phyloP scores from a whole-genome alignment of 441 rosid species.

The Daphne laureola region DNA sequence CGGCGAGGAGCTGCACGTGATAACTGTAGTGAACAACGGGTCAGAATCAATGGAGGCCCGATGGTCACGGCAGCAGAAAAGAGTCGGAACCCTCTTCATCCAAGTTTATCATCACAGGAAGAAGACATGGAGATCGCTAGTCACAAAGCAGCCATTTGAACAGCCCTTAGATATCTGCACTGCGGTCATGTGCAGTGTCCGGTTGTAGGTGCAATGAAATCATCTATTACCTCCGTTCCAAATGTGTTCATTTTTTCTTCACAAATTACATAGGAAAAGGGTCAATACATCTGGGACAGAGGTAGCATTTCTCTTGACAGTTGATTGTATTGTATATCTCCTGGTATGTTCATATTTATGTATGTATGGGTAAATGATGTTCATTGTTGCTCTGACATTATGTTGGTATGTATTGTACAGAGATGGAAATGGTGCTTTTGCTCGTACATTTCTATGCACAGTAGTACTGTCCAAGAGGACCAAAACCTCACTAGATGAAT shows the following conservation, averaged over 20 bases:
- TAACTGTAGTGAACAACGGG: conserved; percentile 37
- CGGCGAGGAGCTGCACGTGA: conserved; percentile 59
- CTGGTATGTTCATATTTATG: no score
- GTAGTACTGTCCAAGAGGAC: no score
- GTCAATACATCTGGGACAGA: no score
- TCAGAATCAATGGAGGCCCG: conserved; percentile 37
- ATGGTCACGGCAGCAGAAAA: conserved; percentile 39
- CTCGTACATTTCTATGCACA: no score
- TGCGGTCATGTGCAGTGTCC: conserved; percentile 64
- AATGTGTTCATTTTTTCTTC: no score
- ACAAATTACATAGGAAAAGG: no score
- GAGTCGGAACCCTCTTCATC: conserved; percentile 42
- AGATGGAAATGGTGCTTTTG: conserved; percentile 5
- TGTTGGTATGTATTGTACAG: conserved; percentile 18
- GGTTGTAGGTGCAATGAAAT: conserved; percentile 24
- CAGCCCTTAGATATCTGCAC: conserved; percentile 49
- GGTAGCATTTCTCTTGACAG: no score
- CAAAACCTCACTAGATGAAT: no score
- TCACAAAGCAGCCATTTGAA: conserved; percentile 45
- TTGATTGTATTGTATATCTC: no score
- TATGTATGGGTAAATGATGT: conserved; percentile 1
- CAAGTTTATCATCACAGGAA: conserved; percentile 64
- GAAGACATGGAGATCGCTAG: conserved; percentile 62
- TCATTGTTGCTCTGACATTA: conserved; percentile 4
- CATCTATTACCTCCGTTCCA: no score